Evolutionary conservation across 192 early-diverging fungal genomes (phyloP), one percentile per base, ranked within the genome.

Genomic region (Coemansia sp.): DNA sequence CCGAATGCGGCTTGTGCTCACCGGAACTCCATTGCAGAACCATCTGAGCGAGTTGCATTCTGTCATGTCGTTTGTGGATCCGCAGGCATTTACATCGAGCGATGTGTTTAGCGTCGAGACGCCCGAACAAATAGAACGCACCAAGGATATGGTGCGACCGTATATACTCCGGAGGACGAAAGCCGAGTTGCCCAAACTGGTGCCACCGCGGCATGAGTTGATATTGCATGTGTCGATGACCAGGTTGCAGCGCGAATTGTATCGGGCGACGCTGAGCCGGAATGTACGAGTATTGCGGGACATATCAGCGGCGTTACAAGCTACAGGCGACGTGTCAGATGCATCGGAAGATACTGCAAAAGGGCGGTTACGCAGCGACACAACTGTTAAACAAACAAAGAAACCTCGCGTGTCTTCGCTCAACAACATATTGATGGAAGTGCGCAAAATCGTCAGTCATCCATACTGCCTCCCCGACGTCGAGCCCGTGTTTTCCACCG

Each of bases 1-100:
- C 3, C 82, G 83, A 25, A 94, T 94, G 69, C 89, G 97, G 1
- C 76, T 98, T 0, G 74, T 99, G 38, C 92, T 99, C 61, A 99
- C 97, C 0, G 97, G 97, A 19, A 99, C 97, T 6, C 96, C 96
- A 19, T 82, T 99, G 51, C 95, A 98, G 72, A 99, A 99, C 81
- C 88, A 86, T 43, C 82, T 98, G 31, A 87, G 91, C 62, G 97
- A 99, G 71, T 77, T 98, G 19, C 82, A 91, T 12, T 84, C 89
- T 2, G 67, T 99, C 1, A 80, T 96, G 48, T 85, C 91, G 49
- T 99, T 97, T 71, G 68, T 99, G 53, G 95, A 91, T 82, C 94
- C 95, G 1, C 85, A 89, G 37, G 85, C 84, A 25, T 63, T 87
- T 23, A 83, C 90, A 17, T 82, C 90, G 26, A 84, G 87, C 57